phyloP scores from a whole-genome alignment of 257 asterid genomes.

The Salvia hispanica region DNA sequence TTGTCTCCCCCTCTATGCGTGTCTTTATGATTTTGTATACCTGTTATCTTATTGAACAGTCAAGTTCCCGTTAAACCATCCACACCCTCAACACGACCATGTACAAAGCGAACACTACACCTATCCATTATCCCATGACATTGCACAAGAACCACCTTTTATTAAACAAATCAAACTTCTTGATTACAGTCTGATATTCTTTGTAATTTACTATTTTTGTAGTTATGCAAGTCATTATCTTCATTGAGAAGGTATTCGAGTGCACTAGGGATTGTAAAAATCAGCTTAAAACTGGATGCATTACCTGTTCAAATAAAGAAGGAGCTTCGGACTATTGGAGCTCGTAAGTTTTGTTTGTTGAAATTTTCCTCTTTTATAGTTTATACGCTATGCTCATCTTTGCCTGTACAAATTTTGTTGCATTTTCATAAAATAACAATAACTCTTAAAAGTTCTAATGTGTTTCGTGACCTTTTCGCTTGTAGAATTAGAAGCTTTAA shows the following conservation, averaged over 20 bases:
- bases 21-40: constrained; percentile 1
- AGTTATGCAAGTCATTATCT: constrained; percentile 77
- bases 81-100: background rate
- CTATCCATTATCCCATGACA: too few relatives aligned
- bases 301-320: constrained; percentile 56
- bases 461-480: constrained; percentile 15
- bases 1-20: constrained; percentile 6
- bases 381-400: constrained; percentile 2
- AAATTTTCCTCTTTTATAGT: background rate
- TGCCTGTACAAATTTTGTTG: background rate
- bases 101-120: background rate
- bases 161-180: too few relatives aligned
- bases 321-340: constrained; percentile 77
- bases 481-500: constrained; percentile 63
- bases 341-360: constrained; percentile 57
- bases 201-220: background rate
- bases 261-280: constrained; percentile 69
- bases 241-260: constrained; percentile 70
- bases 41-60: background rate
- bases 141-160: too few relatives aligned
- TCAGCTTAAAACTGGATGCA: constrained; percentile 62
- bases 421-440: too few relatives aligned
- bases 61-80: background rate
- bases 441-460: constrained; percentile 15
- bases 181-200: background rate